Conservation (phyloP, 2,329 filamentous ascomycete species). For the Fusarium buxicola region DNA sequence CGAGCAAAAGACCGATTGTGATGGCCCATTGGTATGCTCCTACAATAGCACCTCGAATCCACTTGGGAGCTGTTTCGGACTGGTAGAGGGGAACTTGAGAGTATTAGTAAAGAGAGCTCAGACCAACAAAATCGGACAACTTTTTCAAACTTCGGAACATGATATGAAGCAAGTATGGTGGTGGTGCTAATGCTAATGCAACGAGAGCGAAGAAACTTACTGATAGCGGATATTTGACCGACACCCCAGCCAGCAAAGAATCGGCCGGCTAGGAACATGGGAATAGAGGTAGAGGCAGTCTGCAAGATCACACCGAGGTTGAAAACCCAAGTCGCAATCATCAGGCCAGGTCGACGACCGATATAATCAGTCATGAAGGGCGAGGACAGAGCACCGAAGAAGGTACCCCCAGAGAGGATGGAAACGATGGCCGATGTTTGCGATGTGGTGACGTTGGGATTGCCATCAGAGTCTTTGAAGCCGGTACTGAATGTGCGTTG, state of each 20-base stretch:
- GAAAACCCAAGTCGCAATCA: slow-evolving; percentile 72
- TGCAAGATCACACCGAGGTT: slow-evolving; percentile 75
- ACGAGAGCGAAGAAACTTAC: slow-evolving; percentile 50
- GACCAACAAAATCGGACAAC: no score
- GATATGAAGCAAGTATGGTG: background rate
- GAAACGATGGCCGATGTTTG: slow-evolving; percentile 76
- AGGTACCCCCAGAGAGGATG: slow-evolving; percentile 84
- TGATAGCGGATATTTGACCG: slow-evolving; percentile 76
- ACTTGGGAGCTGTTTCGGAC: slow-evolving; percentile 77
- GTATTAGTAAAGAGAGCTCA: background rate
- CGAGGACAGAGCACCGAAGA: slow-evolving; percentile 75
- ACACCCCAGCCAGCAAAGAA: slow-evolving; percentile 81
- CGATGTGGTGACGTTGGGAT: slow-evolving; percentile 58
- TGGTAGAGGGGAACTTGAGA: slow-evolving; percentile 75
- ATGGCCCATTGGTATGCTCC: slow-evolving; percentile 77
- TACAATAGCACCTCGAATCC: slow-evolving; percentile 78
- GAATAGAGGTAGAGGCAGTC: slow-evolving; percentile 68
- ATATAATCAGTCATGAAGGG: slow-evolving; percentile 72
- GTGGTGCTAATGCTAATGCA: background rate
- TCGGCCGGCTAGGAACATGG: slow-evolving; percentile 76
- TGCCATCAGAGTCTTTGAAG: slow-evolving; percentile 42
- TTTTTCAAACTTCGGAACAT: background rate
- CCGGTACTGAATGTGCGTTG: slow-evolving; percentile 50
- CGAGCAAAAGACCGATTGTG: slow-evolving; percentile 75
- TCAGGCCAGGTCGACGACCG: slow-evolving; percentile 73